Evolutionary conservation across 495 filamentous ascomycete species (phyloP).

Genomic region (Lasiosphaeris hirsuta): DNA sequence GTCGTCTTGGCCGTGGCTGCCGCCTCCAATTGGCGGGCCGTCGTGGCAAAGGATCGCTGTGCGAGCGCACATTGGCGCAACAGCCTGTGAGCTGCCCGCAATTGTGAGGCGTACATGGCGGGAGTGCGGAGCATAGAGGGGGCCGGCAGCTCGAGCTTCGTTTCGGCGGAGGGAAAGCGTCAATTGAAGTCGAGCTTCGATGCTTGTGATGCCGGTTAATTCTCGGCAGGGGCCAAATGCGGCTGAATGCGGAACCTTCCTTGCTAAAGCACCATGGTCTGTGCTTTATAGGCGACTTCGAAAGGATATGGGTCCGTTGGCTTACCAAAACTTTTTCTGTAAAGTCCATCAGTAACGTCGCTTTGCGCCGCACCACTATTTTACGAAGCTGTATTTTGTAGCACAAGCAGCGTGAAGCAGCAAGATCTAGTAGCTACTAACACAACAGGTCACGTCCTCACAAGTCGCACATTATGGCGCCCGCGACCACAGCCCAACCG

Average conservation of each 20-base stretch:
- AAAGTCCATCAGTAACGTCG: no score
- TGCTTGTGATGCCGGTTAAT: slow-evolving; percentile 19
- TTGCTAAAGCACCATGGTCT: not conserved
- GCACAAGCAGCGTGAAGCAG: no score
- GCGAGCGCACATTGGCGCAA: slow-evolving; percentile 28
- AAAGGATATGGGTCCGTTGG: not conserved
- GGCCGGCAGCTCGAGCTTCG: not conserved
- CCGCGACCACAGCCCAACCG: slow-evolving; percentile 10
- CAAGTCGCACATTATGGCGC: slow-evolving; percentile 16
- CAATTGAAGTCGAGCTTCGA: slow-evolving; percentile 18
- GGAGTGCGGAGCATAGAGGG: slow-evolving; percentile 18
- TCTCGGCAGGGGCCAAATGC: slow-evolving; percentile 13
- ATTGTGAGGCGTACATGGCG: slow-evolving; percentile 55
- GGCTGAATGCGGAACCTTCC: slow-evolving; percentile 2
- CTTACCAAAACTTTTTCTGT: not conserved
- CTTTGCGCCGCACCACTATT: no score
- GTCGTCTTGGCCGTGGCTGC: slow-evolving; percentile 52
- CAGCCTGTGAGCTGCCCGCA: slow-evolving; percentile 39
- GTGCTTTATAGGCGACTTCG: not conserved
- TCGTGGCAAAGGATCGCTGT: slow-evolving; percentile 35
- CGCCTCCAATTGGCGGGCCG: slow-evolving; percentile 38
- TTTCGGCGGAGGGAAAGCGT: slow-evolving; percentile 1
- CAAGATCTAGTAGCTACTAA: no score
- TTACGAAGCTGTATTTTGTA: no score
- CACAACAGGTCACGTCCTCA: not conserved